Evolutionary conservation across 768 basidiomycete species (phyloP).

Genomic region (Strobilomyces confusus): DNA sequence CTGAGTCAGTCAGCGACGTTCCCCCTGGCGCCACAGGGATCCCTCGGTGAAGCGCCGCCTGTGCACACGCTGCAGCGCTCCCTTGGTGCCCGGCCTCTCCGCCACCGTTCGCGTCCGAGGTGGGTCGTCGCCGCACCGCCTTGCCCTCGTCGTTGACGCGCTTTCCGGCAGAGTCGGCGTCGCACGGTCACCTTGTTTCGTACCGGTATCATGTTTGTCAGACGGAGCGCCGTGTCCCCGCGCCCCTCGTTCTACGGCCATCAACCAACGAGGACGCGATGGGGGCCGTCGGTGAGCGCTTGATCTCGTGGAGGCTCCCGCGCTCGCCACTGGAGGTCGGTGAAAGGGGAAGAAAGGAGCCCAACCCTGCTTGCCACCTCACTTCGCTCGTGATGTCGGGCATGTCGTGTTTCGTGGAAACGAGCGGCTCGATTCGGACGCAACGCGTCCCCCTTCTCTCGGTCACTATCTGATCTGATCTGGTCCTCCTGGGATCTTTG

Average conservation of each 20-base stretch:
- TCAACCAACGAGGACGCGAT: neutral
- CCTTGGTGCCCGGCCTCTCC: conserved; percentile 67
- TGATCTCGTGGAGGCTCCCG: too few species aligned
- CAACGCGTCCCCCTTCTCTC: neutral
- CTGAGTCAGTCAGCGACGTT: too few species aligned
- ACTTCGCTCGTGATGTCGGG: conserved; percentile 60
- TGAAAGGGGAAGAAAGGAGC: conserved; percentile 21
- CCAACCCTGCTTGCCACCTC: conserved; percentile 45
- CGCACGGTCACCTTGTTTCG: conserved; percentile 52
- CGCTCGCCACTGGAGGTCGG: neutral
- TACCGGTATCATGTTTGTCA: conserved; percentile 60
- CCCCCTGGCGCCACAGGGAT: conserved; percentile 55
- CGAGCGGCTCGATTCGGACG: conserved; percentile 37
- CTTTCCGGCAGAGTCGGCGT: conserved; percentile 34
- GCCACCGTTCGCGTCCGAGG: conserved; percentile 63
- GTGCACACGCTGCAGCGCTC: conserved; percentile 63
- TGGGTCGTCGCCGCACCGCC: conserved; percentile 27
- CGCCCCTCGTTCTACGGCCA: conserved; percentile 42
- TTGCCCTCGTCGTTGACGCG: conserved; percentile 18
- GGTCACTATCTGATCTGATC: neutral
- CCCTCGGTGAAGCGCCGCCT: conserved; percentile 78
- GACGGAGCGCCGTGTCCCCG: conserved; percentile 61
- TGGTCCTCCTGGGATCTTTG: neutral
- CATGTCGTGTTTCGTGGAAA: conserved; percentile 69
- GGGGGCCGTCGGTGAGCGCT: too few species aligned